Evolutionary conservation across 1,284 basidiomycete species (phyloP).

Genomic region (Sparassis latifolia): DNA sequence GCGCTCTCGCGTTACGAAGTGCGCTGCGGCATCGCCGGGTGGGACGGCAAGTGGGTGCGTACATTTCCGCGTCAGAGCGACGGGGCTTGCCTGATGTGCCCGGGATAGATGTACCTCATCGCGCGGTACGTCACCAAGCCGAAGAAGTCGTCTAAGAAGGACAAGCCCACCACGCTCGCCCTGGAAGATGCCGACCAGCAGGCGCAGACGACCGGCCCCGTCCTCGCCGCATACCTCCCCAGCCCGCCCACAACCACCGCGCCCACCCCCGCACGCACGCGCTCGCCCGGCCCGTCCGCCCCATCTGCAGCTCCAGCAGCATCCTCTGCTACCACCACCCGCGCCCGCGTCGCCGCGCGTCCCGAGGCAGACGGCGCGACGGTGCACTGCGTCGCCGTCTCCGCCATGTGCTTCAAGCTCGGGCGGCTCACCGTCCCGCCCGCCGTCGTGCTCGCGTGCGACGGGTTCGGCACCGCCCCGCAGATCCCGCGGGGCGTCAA

Average conservation of each 20-base stretch:
- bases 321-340: not conserved
- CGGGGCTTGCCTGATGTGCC: constrained; percentile 37
- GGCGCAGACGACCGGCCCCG: constrained; percentile 2
- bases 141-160: constrained; percentile 28
- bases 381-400: constrained; percentile 65
- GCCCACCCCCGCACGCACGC: constrained; percentile 5
- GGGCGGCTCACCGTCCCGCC: constrained; percentile 77
- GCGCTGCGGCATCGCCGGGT: constrained; percentile 56
- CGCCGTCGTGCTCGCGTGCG: constrained; percentile 44
- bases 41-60: constrained; percentile 85
- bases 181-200: not conserved
- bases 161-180: constrained; percentile 3
- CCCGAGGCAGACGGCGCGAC: constrained; percentile 49
- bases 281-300: constrained; percentile 24
- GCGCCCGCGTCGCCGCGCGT: constrained; percentile 28
- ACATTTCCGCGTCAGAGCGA: not conserved
- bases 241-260: constrained; percentile 9
- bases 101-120: constrained; percentile 51
- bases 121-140: constrained; percentile 62
- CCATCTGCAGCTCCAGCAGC: constrained; percentile 12
- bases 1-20: constrained; percentile 68
- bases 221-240: not conserved
- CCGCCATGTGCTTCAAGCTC: constrained; percentile 68
- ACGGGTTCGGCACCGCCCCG: constrained; percentile 43
- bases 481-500: constrained; percentile 41